Evolutionary conservation across 495 filamentous ascomycete species (phyloP).

Genomic region (Hyaloscypha bicolor): DNA sequence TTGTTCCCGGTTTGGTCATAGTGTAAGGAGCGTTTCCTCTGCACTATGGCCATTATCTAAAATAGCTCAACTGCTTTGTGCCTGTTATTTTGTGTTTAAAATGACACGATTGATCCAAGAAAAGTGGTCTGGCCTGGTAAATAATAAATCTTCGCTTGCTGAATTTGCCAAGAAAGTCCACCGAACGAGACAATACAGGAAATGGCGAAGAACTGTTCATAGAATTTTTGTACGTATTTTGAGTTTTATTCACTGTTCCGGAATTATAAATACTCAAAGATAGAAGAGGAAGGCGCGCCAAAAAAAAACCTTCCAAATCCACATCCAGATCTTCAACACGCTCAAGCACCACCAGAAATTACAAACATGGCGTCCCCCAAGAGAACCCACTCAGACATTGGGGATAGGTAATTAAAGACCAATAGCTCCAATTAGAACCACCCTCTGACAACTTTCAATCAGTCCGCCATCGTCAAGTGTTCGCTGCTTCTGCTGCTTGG

Average conservation of each 20-base stretch:
- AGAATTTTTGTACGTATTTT: too few relatives aligned
- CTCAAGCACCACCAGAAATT: too few relatives aligned
- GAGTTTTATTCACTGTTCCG: too few relatives aligned
- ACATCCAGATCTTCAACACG: too few relatives aligned
- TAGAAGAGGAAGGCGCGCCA: too few relatives aligned
- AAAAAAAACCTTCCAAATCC: too few relatives aligned
- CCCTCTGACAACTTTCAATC: not conserved
- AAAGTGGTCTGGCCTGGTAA: not conserved
- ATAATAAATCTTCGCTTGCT: not conserved
- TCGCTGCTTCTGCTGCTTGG: not conserved
- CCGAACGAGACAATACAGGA: not conserved
- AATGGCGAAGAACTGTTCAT: too few relatives aligned
- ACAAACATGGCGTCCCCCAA: not conserved
- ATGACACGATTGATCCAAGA: not conserved
- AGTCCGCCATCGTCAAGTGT: not conserved
- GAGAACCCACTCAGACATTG: not conserved
- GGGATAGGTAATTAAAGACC: not conserved
- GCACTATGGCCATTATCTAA: too few relatives aligned
- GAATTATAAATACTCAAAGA: too few relatives aligned
- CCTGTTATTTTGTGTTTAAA: not conserved
- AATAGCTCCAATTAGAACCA: not conserved
- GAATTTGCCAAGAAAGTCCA: not conserved
- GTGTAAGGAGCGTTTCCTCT: too few relatives aligned
- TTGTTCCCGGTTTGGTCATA: not conserved
- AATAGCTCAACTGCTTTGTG: too few relatives aligned